Evolutionary conservation across 2,329 filamentous ascomycete genomes (phyloP).

Genomic region (Aspergillus proliferans): DNA sequence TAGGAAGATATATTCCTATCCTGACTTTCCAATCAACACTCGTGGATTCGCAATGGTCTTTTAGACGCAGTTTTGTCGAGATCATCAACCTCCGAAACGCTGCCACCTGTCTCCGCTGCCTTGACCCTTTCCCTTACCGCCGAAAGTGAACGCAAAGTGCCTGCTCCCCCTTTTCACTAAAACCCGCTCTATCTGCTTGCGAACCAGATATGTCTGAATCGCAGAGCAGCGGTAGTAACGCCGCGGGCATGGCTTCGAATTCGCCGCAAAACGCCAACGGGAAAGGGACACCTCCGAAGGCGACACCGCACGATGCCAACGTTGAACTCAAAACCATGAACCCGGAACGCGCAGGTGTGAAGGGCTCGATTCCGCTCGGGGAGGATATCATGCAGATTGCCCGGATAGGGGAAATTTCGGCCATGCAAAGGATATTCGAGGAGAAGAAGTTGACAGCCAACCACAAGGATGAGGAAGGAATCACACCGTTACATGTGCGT

Average conservation of each 20-base stretch:
- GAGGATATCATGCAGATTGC: slow-evolving; percentile 95
- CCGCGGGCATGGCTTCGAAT: slow-evolving; percentile 17
- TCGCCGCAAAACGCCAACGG: slow-evolving; percentile 21
- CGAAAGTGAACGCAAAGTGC: neutral
- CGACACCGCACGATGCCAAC: slow-evolving; percentile 23
- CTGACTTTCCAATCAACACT: neutral
- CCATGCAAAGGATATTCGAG: slow-evolving; percentile 86
- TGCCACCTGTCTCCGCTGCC: neutral
- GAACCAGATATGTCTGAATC: slow-evolving; percentile 20
- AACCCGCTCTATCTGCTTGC: neutral
- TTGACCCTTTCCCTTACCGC: slow-evolving; percentile 1
- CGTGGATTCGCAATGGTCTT: slow-evolving; percentile 10
- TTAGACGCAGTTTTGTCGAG: slow-evolving; percentile 6
- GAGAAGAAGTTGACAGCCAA: slow-evolving; percentile 73
- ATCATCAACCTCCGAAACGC: slow-evolving; percentile 7
- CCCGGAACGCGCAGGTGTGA: slow-evolving; percentile 23
- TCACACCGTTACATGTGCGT: slow-evolving; percentile 88
- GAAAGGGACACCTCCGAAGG: slow-evolving; percentile 30
- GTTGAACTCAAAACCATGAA: slow-evolving; percentile 37
- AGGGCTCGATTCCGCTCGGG: slow-evolving; percentile 42
- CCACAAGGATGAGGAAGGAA: slow-evolving; percentile 83
- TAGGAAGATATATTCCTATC: neutral
- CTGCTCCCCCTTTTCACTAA: neutral
- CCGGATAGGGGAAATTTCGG: slow-evolving; percentile 74
- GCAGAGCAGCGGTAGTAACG: slow-evolving; percentile 14